Evolutionary conservation across 140 eudicot species (phyloP), one percentile per base, ranked within the genome.

Genomic region (Stevia rebaudiana): DNA sequence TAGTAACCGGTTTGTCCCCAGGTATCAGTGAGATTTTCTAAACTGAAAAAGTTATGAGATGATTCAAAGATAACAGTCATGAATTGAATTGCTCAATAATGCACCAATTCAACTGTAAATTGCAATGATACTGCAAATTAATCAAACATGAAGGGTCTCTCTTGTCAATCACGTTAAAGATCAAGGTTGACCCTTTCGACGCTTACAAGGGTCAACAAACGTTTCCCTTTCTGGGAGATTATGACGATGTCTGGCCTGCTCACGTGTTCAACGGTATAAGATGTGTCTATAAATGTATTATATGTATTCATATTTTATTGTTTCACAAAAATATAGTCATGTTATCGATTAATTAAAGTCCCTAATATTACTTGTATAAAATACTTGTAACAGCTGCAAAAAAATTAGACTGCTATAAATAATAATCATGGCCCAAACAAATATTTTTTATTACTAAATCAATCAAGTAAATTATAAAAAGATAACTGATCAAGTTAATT

Each of bases 171-270:
- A 64, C 11, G 13, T 5, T 42, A 5, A 63, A 63, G 23, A 30
- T 63, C 21, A 12, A 65, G 43, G 17, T 55, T 36, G 61, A 44
- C 52, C 61, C 57, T 18, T 54, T 73, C 53, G 16, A 54, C 21
- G 0, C 19, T 17, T 56, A 44, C 18, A 53, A 36, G 55, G 63
- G 73, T 44, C 53, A 22, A 31, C 65, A 58, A 11, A 46, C 19
- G n/a, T 18, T 62, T 51, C 57, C 11, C 62, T 28, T 24, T 62
- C 19, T 63, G 24, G 70, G 39, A 25, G n/a, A 36, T 28, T 28
- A 28, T 70, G 18, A 10, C 18, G 10, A 47, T 15, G 3, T 1
- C 40, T 30, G 36, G 22, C 64, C 40, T 71, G 40, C 17, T 71
- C 57, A 42, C 63, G 57, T 52, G 33, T 37, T 25, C 37, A 49